Evolutionary conservation across 768 basidiomycete genomes (phyloP), one percentile per base, ranked within the genome.

Genomic region (Scleroderma citrinum): DNA sequence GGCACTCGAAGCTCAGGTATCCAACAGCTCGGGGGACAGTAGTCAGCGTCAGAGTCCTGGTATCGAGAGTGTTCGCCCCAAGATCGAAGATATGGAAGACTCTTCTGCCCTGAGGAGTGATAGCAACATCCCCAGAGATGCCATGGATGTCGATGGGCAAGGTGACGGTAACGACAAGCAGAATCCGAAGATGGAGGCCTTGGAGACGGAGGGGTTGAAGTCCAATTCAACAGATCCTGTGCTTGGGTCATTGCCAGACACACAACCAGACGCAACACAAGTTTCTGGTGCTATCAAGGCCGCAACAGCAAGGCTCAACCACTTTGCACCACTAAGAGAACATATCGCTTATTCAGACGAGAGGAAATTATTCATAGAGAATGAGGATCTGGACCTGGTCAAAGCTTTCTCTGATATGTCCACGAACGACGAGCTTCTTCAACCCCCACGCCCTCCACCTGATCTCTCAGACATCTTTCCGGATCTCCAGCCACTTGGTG

Each of bases 391-490:
- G 31, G 73, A 77, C 46, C 70, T 83, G 13, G 77, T 77, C 46
- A 67, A 80, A 49, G 74, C 74, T 36, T 59, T 75, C 11, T 70
- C 73, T 8, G 71, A 73, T 47, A 60, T 80, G 23, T 57, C 61
- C 35, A 67, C 66, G 12, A 46, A 59, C 6, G 54, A 51, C 35
- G 26, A 54, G 14, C 53, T 17, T 54, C 6, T 32, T 61, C 13
- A 63, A 59, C 19, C 41, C 56, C 59, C 61, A 61, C 53, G 37
- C 17, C 62, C 67, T 19, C 62, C 76, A 47, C 57, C 73, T 41
- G 82, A 82, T 53, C 69, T 85, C 21, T 74, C 77, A 2, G 76
- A 79, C 29, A 78, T 97, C 36, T 96, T 96, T 63, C 92, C 93
- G 0, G 95, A 96, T 48, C 76, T 95, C 11, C 78, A 78, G 30